phyloP scores from a whole-genome alignment of 495 filamentous ascomycete genomes.

The Xylaria flabelliformis region DNA sequence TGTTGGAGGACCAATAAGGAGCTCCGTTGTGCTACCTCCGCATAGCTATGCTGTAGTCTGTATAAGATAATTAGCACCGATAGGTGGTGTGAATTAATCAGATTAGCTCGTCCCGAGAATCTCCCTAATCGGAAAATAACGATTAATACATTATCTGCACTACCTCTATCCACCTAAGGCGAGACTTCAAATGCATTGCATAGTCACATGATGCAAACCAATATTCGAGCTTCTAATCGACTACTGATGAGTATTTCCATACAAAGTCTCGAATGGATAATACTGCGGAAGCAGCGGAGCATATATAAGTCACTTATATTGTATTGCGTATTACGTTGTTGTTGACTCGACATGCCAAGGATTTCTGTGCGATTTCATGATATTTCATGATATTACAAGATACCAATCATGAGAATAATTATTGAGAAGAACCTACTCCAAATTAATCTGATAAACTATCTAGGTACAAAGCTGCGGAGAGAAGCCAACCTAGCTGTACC shows the following conservation, averaged over 20 bases:
- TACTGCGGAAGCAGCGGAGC: neutral
- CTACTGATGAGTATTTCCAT: neutral
- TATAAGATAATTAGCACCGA: slow-evolving; percentile 1
- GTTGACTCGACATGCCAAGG: neutral
- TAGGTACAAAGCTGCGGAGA: neutral
- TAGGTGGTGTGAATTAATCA: neutral
- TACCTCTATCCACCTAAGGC: neutral
- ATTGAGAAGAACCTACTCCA: neutral
- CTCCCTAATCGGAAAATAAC: slow-evolving; percentile 3
- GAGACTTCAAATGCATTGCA: neutral
- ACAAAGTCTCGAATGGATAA: neutral
- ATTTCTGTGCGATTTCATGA: neutral
- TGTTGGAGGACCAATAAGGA: slow-evolving; percentile 5
- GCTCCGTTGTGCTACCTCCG: neutral
- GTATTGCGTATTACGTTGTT: neutral
- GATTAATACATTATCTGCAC: neutral
- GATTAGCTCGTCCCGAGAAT: neutral
- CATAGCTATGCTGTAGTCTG: neutral
- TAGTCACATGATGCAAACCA: slow-evolving; percentile 11
- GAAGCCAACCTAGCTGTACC: neutral
- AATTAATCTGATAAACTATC: neutral
- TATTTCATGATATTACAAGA: neutral
- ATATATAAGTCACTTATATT: neutral
- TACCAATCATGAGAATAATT: neutral
- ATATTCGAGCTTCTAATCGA: neutral